Percentiles rank a stretch among this genome's conserved stretches.
Evolutionary conservation across 805 yeast genomes (phyloP).

Genomic region (Starmerella davenportii): DNA sequence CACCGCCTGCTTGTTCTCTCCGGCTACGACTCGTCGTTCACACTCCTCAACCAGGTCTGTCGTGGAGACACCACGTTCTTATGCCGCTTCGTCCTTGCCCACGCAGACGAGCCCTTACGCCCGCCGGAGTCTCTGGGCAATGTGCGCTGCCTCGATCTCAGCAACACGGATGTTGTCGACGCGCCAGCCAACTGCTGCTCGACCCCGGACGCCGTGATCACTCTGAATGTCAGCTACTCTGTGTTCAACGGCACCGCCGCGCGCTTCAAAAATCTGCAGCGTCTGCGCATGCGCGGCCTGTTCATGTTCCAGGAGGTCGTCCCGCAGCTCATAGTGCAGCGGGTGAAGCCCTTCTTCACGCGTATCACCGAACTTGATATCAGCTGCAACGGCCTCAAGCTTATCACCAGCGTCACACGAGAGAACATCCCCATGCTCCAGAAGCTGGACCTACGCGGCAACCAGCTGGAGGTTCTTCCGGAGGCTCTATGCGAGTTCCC

Average conservation of each 20-base stretch:
- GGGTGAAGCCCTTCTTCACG: conserved; percentile 12
- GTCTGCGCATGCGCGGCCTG: conserved; percentile 3
- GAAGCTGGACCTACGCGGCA: conserved; percentile 61
- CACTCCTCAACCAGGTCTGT: conserved; percentile 8
- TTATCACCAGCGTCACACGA: conserved; percentile 30
- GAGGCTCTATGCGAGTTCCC: conserved; percentile 13
- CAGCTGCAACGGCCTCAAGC: conserved; percentile 54
- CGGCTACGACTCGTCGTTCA: conserved; percentile 12
- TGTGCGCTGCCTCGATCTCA: conserved; percentile 4
- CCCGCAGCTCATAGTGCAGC: neutral
- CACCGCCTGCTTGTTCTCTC: conserved; percentile 8
- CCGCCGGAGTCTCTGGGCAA: conserved; percentile 8
- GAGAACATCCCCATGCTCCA: conserved; percentile 33
- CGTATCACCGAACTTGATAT: conserved; percentile 50
- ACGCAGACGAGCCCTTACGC: conserved; percentile 9
- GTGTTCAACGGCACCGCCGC: conserved; percentile 7
- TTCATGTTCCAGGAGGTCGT: neutral
- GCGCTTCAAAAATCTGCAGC: conserved; percentile 3
- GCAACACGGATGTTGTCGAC: conserved; percentile 9
- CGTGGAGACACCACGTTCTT: conserved; percentile 17
- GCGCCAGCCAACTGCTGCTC: conserved; percentile 10
- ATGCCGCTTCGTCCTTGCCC: conserved; percentile 14
- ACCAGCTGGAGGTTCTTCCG: conserved; percentile 41
- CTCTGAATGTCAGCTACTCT: conserved; percentile 10
- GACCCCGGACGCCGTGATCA: conserved; percentile 2